Evolutionary conservation across 106 monocot species (phyloP).

Genomic region (Acorus calamus): DNA sequence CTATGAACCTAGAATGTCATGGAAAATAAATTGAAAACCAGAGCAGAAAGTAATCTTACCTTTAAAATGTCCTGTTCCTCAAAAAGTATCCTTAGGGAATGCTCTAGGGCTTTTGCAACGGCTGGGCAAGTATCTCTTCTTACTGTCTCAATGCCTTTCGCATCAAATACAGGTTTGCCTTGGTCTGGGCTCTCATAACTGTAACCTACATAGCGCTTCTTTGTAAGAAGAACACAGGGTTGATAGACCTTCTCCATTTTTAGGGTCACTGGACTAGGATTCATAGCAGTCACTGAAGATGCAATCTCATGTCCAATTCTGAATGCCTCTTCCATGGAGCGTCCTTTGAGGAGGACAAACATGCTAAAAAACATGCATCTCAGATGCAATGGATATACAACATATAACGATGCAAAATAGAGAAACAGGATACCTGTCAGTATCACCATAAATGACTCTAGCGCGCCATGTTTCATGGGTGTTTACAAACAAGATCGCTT

Average conservation of each 20-base stretch:
- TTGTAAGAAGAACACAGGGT: constrained; percentile 90
- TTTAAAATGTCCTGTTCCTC: constrained; percentile 49
- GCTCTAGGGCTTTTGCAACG: constrained; percentile 84
- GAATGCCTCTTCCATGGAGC: constrained; percentile 66
- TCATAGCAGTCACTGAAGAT: constrained; percentile 68
- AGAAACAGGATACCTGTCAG: constrained; percentile 57
- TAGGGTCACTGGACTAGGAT: constrained; percentile 80
- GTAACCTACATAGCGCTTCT: constrained; percentile 99
- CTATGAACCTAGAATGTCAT: no score
- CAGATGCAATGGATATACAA: not conserved
- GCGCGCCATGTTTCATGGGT: constrained; percentile 71
- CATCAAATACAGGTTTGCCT: constrained; percentile 69
- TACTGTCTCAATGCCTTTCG: constrained; percentile 94
- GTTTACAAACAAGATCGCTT: constrained; percentile 76
- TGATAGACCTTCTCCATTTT: constrained; percentile 93
- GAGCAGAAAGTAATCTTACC: constrained; percentile 23
- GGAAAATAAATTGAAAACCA: not conserved
- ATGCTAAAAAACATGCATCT: constrained; percentile 44
- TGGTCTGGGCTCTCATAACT: constrained; percentile 77
- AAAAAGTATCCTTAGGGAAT: constrained; percentile 70
- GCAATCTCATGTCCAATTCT: constrained; percentile 94
- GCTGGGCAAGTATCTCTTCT: constrained; percentile 90
- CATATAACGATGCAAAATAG: no score
- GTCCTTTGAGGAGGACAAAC: constrained; percentile 89
- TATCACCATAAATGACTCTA: constrained; percentile 92